A percentile compares a stretch with the other conserved stretches of the same genome.
phyloP scores from a whole-genome alignment of 371 early-diverging fungal species.

The Mucor indicus region DNA sequence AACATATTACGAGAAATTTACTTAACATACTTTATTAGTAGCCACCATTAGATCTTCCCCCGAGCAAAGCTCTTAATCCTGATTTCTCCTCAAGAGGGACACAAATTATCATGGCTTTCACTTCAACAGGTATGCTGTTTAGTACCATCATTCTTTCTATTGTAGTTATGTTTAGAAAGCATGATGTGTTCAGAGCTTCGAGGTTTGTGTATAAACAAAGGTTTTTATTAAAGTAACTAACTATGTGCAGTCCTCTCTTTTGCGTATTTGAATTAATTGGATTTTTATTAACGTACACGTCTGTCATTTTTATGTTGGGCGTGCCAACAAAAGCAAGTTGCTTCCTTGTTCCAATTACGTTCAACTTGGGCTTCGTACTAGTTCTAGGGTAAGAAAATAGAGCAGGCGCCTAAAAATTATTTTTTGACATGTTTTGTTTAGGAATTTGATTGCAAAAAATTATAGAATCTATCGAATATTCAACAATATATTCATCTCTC shows the following conservation, averaged over 20 bases:
- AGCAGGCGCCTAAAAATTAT: too few relatives aligned
- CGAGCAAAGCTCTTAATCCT: constrained; percentile 44
- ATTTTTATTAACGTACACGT: constrained; percentile 43
- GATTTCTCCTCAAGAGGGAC: constrained; percentile 28
- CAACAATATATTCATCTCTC: constrained; percentile 53
- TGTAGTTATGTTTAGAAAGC: constrained; percentile 29
- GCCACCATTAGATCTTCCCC: constrained; percentile 48
- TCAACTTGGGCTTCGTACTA: constrained; percentile 49
- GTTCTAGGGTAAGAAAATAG: too few relatives aligned
- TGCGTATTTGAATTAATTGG: constrained; percentile 53
- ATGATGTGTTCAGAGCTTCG: constrained; percentile 52
- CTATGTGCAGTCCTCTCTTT: constrained; percentile 46
- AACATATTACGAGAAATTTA: too few relatives aligned
- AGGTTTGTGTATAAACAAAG: constrained; percentile 30
- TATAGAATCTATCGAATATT: constrained; percentile 61
- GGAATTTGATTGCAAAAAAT: constrained; percentile 58
- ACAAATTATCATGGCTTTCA: constrained; percentile 33
- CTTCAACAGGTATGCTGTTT: constrained; percentile 24
- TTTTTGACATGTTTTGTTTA: too few relatives aligned
- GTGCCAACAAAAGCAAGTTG: constrained; percentile 38
- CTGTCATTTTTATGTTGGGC: constrained; percentile 44
- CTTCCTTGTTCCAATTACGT: constrained; percentile 35
- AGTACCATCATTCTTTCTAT: constrained; percentile 20
- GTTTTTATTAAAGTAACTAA: neutral
- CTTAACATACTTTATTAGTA: constrained; percentile 15